These are phyloP conservation scores for Solanum raphanifolium DNA, from an alignment of 257 asterid genomes.

Conservation along the genomic window DNA sequence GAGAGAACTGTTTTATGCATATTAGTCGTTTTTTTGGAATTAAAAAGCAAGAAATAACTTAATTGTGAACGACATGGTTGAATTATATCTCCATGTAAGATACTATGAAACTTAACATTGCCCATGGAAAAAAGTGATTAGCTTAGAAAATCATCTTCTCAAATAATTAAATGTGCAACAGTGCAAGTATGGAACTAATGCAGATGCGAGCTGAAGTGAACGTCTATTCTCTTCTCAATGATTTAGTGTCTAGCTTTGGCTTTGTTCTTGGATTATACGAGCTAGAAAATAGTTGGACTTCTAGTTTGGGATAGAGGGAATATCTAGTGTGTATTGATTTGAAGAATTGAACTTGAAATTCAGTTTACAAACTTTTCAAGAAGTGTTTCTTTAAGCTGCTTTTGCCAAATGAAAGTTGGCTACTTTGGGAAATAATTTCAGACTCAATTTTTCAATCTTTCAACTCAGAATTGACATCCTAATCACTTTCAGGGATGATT, in stretches of 20 bases:
- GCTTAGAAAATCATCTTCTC: background rate
- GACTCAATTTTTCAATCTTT: background rate
- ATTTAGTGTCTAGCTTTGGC: background rate
- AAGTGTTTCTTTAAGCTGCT: background rate
- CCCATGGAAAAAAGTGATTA: background rate
- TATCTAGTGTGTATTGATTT: background rate
- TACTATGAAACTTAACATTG: background rate
- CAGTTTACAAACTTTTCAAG: background rate
- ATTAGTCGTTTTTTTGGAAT: background rate
- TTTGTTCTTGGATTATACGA: background rate
- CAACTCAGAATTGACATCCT: background rate
- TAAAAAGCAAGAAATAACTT: background rate
- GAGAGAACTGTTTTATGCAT: background rate
- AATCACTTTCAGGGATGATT: slow-evolving; percentile 63
- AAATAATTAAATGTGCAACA: background rate
- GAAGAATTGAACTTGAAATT: background rate
- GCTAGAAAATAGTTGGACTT: background rate
- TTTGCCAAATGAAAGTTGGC: background rate
- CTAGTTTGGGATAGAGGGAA: background rate
- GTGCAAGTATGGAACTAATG: background rate
- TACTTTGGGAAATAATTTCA: background rate
- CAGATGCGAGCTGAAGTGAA: background rate
- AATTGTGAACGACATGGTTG: background rate
- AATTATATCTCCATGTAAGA: background rate
- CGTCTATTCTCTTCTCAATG: background rate